Evolutionary conservation across 2,329 filamentous ascomycete genomes (phyloP), one percentile per base, ranked within the genome.

Genomic region (Talaromyces sp.): DNA sequence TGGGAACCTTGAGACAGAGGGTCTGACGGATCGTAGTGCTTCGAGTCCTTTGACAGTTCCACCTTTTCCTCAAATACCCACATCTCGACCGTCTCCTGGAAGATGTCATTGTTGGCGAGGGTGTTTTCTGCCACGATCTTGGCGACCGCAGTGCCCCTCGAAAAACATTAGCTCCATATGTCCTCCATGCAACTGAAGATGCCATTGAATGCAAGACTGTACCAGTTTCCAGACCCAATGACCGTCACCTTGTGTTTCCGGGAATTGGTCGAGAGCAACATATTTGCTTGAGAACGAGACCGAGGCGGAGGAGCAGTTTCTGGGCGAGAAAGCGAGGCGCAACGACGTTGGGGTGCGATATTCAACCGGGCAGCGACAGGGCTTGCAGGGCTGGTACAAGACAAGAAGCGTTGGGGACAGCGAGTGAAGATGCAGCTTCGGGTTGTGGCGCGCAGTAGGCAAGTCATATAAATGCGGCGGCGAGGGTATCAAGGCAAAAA

Each of bases 31-130:
- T 90, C 83, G 82, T 92, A 92, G 78, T 92, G 84, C 68, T 86
- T 87, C 56, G 90, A 94, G 65, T 84, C 83, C 69, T 88, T 83
- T 12, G 90, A 79, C 50, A 96, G 82, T 60, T 85, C 85, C 66
- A 96, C 88, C 28, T 96, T 86, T 77, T 99, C 95, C 78, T 99
- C 95, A 74, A 87, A 97, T 72, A 99, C 96, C 95, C 95, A 99
- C 95, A 99, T 98, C 78, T 96, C 91, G 58, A 99, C 92, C 65
- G 92, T 83, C 74, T 89, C 82, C 72, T 98, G 91, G 74, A 98
- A 99, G 52, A 97, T 73, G 33, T 92, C 85, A 9, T 87, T 83
- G 78, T 96, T 83, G 66, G 84, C 87, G 65, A 85, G 86, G 42
- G 92, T 90, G 79, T 96, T 99, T 78, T 99, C 94, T 68, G 93